Base-by-base conservation (phyloP, 129 eudicot species). In the Centrapalus pauciflorus region DNA sequence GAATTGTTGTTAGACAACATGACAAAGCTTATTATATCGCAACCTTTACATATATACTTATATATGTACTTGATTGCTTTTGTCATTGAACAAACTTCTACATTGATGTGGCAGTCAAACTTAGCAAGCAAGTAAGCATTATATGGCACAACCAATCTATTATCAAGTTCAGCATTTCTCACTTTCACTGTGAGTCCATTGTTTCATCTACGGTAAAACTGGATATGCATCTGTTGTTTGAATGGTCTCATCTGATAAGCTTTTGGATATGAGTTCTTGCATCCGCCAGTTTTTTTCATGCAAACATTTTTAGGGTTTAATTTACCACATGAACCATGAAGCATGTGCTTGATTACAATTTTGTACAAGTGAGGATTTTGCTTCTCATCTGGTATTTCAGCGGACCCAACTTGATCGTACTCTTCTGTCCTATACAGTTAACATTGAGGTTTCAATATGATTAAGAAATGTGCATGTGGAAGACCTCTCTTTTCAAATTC, bases 281-380 rank as follows among this genome's bases (percentile, higher is more conserved):
- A 73, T 9, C 8, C 27, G 0, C 51, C 37, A 11, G 35, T 26
- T 32, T 56, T 66, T 61, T 10, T 60, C 66, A 77, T 77, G 55
- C 77, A 77, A 3, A 45, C 35, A 64, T 48, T 25, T 3, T 33
- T 7, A 0, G 60, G 33, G 25, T 67, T 74, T 3, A 60, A 10
- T 1, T 0, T 2, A 3, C 80, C 80, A 45, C 80, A 74, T 20
- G 84, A 73, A 9, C 84, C 80, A 62, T 74, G 80, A 11, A 79
- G 35, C 80, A 79, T 79, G 26, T 73, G 76, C 7, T 55, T 40
- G 4, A 51, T 2, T 0, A 79, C 84, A 2, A 30, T 58, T 4
- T 17, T 19, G 9, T 52, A 62, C 0, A 67, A 11, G 13, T 43
- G 24, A 43, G 60, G 58, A n/a, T 69, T 60, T 0, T 11, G 19